These are phyloP conservation scores for Hanseniaspora taiwanica DNA, from an alignment of 805 yeast genomes.

Conservation along the genomic window DNA sequence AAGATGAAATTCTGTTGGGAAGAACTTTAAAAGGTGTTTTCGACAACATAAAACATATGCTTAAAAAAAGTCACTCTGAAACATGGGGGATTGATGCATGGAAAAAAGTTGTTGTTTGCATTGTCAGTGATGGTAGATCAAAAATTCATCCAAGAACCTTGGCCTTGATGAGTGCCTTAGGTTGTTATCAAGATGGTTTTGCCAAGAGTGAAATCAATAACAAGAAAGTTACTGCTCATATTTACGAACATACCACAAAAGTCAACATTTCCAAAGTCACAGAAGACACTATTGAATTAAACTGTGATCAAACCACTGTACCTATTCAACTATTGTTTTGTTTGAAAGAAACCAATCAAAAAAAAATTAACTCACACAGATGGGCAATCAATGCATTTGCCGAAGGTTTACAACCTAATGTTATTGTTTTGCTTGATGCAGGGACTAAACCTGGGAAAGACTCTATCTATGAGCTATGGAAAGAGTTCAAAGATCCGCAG, in stretches of 20 bases:
- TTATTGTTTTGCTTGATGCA: conserved; percentile 78
- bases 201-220: conserved; percentile 86
- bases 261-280: conserved; percentile 65
- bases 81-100: conserved; percentile 94
- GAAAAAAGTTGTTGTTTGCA: conserved; percentile 84
- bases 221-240: conserved; percentile 67
- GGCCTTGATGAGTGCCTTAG: conserved; percentile 72
- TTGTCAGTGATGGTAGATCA: conserved; percentile 85
- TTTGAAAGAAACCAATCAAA: conserved; percentile 75
- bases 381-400: conserved; percentile 95
- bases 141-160: conserved; percentile 69
- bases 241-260: conserved; percentile 87
- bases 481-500: conserved; percentile 58
- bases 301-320: conserved; percentile 33
- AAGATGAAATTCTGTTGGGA: conserved; percentile 69
- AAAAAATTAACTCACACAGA: conserved; percentile 88
- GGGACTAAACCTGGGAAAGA: conserved; percentile 86
- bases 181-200: conserved; percentile 90
- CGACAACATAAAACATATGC: conserved; percentile 68
- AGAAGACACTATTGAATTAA: conserved; percentile 45
- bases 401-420: conserved; percentile 66
- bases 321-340: conserved; percentile 88
- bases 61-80: conserved; percentile 47
- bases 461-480: conserved; percentile 83
- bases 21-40: conserved; percentile 84